Base-by-base conservation (phyloP, 1,284 basidiomycete genomes). In the Clitocybe nebularis region DNA sequence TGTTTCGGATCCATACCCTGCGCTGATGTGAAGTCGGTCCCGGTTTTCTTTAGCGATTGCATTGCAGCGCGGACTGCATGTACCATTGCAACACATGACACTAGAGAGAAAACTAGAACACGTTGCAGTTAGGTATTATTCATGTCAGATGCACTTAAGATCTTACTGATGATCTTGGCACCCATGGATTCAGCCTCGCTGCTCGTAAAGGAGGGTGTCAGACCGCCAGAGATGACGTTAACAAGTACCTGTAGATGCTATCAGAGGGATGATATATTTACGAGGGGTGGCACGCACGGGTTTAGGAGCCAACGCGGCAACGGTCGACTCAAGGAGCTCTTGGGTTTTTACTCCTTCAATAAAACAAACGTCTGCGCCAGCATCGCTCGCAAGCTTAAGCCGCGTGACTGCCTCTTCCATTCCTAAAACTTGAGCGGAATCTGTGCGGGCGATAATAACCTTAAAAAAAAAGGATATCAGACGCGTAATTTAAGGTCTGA, bases 291-390 rank as follows among this genome's bases (percentile, higher is more conserved):
- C 40, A 53, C 64, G 45, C 43, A 77, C 81, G 0, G 85, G 85
- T 52, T 82, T 84, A 4, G 85, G 84, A 5, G 79, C 75, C 22
- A 90, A 64, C 3, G 77, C 80, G 25, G 69, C 67, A 39, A 89
- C 79, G 1, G 85, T 85, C 2, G 66, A 65, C 50, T 74, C 68
- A 20, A 89, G 72, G 26, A 87, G 73, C 40, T 83, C 78, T 41
- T 81, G 72, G 7, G 76, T 83, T 60, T 77, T 77, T 30, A 89
- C 84, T 41, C 87, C 88, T 63, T 91, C 88, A 39, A 90, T 86
- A 66, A 91, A 91, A 60, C 84, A 89, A 16, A 89, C 85, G 55
- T 90, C 88, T 1, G 88, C 88, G 23, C 88, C 88, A 3, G 77
- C 82, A 43, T 79, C 80, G 1, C 81, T 75, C 2, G 88, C 87